Evolutionary conservation across 2,329 filamentous ascomycete species (phyloP).

Genomic region (Pseudogymnoascus sp.): DNA sequence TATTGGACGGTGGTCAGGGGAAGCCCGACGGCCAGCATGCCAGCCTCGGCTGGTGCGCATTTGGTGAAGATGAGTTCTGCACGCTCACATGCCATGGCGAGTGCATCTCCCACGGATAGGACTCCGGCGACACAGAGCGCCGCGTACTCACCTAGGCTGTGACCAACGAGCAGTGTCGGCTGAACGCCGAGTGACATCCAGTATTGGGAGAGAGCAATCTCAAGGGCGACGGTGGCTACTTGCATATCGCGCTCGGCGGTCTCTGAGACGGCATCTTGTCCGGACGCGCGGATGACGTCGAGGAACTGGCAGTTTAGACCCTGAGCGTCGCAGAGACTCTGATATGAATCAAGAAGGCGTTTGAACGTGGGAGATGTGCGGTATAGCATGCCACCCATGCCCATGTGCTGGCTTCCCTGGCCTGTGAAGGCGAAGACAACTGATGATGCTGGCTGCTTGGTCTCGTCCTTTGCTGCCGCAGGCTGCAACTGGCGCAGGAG

Average conservation of each 20-base stretch:
- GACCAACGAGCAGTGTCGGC: slow-evolving; percentile 39
- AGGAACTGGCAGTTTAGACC: neutral
- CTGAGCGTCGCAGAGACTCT: neutral
- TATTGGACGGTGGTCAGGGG: neutral
- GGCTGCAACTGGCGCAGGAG: slow-evolving; percentile 29
- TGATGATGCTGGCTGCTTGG: slow-evolving; percentile 37
- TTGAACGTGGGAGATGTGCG: slow-evolving; percentile 31
- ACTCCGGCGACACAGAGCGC: slow-evolving; percentile 29
- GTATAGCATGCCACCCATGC: neutral
- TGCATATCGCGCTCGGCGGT: slow-evolving; percentile 34
- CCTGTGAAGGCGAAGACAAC: slow-evolving; percentile 24
- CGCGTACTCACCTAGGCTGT: slow-evolving; percentile 33
- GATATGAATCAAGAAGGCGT: neutral
- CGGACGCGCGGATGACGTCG: slow-evolving; percentile 14
- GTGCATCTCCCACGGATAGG: slow-evolving; percentile 25
- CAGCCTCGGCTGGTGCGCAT: slow-evolving; percentile 37
- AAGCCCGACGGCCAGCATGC: slow-evolving; percentile 36
- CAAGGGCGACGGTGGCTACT: slow-evolving; percentile 42
- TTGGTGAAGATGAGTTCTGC: slow-evolving; percentile 46
- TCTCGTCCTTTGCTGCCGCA: slow-evolving; percentile 38
- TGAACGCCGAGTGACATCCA: slow-evolving; percentile 47
- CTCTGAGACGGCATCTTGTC: neutral
- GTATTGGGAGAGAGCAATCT: slow-evolving; percentile 46
- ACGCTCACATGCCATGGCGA: slow-evolving; percentile 13
- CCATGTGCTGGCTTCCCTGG: slow-evolving; percentile 31